Base-by-base conservation (phyloP, 192 early-diverging fungal genomes). In the Mortierella alpina region DNA sequence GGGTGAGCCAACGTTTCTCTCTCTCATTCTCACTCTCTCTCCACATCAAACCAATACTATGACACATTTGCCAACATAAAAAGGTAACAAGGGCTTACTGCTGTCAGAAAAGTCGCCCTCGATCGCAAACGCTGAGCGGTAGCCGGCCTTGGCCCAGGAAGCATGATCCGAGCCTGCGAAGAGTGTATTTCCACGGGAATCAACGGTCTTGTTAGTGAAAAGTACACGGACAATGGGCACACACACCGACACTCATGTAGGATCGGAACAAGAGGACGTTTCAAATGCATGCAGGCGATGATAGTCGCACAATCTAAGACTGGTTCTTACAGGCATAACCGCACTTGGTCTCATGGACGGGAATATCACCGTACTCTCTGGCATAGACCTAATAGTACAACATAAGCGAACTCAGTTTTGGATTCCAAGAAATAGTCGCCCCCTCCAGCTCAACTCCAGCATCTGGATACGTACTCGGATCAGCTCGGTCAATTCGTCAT, bases 61-160 rank as follows among this genome's bases (percentile, higher is more conserved):
- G n/a, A 63, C 5, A 31, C 31, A 49, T 15, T 12, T 4, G n/a
- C 52, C 23, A 65, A 10, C 17, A 63, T 4, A 49, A 63, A 46
- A 31, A 47, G 15, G 4, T 1, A 63, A 22, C 6, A 42, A 55
- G 23, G 12, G 65, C 72, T 5, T 74, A 86, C 93, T 94, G n/a
- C 85, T 87, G 40, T 94, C 91, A 11, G 87, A 72, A 68, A 92
- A 85, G 22, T 85, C 87, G 20, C 85, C 86, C 82, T 95, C 94
- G 52, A 91, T 91, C 0, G 95, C 88, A 76, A 97, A 96, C 9
- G 92, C 92, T 39, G 95, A 91, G 15, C 92, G 91, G 84, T 88
- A 96, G 6, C 96, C 96, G 12, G 90, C 89, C 70, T 92, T 90
- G 65, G 86, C 88, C 96, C 96, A 99, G 44, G 92, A 92, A 4